phyloP scores from a whole-genome alignment of 2,329 filamentous ascomycete genomes.

The Rhinocladiella similis region DNA sequence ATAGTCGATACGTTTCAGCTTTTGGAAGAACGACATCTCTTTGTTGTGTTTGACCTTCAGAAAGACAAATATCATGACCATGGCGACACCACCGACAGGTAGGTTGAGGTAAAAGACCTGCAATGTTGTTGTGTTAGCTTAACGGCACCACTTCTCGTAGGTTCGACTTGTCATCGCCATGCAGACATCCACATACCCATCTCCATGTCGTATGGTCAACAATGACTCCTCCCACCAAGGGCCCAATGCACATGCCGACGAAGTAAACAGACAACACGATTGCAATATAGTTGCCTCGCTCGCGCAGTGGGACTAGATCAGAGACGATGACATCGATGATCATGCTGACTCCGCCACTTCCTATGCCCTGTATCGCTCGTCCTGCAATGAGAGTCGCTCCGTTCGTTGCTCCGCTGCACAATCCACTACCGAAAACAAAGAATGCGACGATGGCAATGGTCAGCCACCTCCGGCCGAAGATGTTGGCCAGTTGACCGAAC shows the following conservation, averaged over 20 bases:
- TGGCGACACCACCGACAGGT: conserved; percentile 54
- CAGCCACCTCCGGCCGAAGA: conserved; percentile 45
- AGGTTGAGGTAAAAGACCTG: conserved; percentile 54
- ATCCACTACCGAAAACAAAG: conserved; percentile 41
- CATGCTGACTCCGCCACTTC: conserved; percentile 46
- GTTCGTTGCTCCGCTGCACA: conserved; percentile 39
- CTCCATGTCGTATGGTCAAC: conserved; percentile 67
- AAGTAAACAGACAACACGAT: background rate
- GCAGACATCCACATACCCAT: conserved; percentile 41
- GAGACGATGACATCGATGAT: conserved; percentile 49
- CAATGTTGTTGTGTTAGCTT: conserved; percentile 27
- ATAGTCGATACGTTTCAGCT: conserved; percentile 60
- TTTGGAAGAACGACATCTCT: conserved; percentile 1
- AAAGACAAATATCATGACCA: conserved; percentile 42
- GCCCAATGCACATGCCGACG: conserved; percentile 43
- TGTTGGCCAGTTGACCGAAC: conserved; percentile 47
- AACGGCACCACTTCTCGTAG: no score
- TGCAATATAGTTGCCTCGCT: conserved; percentile 50
- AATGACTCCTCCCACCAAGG: conserved; percentile 60
- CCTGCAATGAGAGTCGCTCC: conserved; percentile 40
- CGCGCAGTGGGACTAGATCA: conserved; percentile 51
- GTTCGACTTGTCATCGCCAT: no score
- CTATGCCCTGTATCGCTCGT: conserved; percentile 44
- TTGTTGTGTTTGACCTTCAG: background rate
- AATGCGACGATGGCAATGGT: conserved; percentile 42